Base-by-base conservation (phyloP, 2,329 filamentous ascomycete genomes). In the Atkinsonella texensis region DNA sequence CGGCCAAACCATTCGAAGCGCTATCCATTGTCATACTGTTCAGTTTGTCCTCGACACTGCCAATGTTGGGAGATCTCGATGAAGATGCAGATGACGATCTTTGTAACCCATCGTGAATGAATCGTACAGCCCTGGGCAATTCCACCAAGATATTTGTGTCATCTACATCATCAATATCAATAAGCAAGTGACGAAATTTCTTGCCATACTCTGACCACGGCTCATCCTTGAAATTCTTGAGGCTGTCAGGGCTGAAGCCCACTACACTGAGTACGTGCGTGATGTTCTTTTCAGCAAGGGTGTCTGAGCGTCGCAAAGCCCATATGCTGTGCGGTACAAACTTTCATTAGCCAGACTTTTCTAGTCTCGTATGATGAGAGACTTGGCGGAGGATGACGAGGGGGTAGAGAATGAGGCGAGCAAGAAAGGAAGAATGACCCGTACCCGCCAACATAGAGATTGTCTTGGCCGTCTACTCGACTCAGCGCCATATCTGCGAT, bases 251-350 rank as follows among this genome's bases (percentile, higher is more conserved):
- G 52, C 67, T 62, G 58, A 84, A 76, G 46, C 80, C 79, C 54
- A 91, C 68, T 41, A 93, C 86, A 4, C 90, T 95, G n/a, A 97
- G 74, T 32, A 97, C 79, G 68, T 96, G 90, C 2, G 89, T 95
- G 65, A 98, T 89, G 57, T 84, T 82, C 58, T 82, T 80, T 56
- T 85, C 78, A 57, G 78, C 71, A 47, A 97, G 74, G 38, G 83
- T 77, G 50, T 84, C 76, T 54, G 83, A 83, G 55, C 85, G 83
- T 54, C 83, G 82, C 56, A 96, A 72, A 42, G 85, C 82, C 71
- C 90, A 90, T 57, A 95, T 78, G 53, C 90, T 95, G 68, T 52
- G 58, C 35, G 18, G 20, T 38, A 18, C 15, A 52, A 43, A 52
- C 18, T 42, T 41, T n/a, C 35, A 32, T 18, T 46, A 53, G 31